Base-by-base conservation (phyloP, 1,284 basidiomycete genomes). In the Ustanciosporium gigantosporum region DNA sequence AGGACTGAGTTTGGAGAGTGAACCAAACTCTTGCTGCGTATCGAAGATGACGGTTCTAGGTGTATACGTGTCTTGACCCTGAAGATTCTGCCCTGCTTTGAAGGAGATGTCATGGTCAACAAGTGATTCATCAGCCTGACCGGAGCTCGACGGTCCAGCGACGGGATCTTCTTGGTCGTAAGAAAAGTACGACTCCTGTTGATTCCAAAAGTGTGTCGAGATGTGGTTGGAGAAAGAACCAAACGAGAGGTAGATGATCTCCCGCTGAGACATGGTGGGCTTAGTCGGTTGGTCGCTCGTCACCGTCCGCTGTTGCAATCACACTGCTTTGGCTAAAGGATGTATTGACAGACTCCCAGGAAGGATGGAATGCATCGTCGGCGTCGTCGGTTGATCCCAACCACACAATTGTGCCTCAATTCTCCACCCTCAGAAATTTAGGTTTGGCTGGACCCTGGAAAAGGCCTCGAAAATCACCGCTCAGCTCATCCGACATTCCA, bases 181-280 rank as follows among this genome's bases (percentile, higher is more conserved):
- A 23, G 57, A 51, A 36, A 74, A 73, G 51, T 76, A 74, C 19
- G 66, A 56, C 35, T 73, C 59, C 27, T 76, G 74, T 35, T 69
- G 43, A 41, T 76, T 76, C 68, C 70, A 76, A 35, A 71, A 76
- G 46, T 74, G 70, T 13, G 73, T 73, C 7, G 73, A 48, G 32
- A 72, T 64, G 55, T 73, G 66, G 36, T 73, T 71, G 29, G 74
- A 59, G 37, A 71, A 52, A 13, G 65, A 57, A 27, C 74, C 74
- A 25, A 76, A 70, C 16, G 73, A 68, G 41, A 76, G 57, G 56
- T 71, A 61, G 42, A 76, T 68, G 25, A 67, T 66, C 41, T 76
- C 73, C 37, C 59, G 61, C 31, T 65, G 61, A 41, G 61, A 42
- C 61, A 65, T 62, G 32, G 11, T 29, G 27, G n/a, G n/a, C n/a